phyloP scores from a whole-genome alignment of 2,329 filamentous ascomycete genomes.

The Septoria linicola region DNA sequence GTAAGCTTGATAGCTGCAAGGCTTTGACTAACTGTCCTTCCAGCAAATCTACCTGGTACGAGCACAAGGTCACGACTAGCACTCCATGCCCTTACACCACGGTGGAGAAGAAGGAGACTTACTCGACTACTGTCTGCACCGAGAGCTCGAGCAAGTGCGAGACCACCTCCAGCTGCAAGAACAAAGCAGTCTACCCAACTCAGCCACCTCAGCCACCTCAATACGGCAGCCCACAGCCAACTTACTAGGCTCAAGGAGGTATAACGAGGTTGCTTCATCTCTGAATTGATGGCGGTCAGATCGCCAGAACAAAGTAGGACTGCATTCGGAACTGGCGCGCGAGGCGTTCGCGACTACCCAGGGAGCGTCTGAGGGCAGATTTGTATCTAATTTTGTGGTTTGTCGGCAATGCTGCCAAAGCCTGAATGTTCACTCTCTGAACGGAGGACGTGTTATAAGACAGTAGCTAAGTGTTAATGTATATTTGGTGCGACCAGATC shows the following conservation, averaged over 20 bases:
- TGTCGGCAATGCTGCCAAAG: neutral
- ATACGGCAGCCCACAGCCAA: slow-evolving; percentile 9
- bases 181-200: slow-evolving; percentile 16
- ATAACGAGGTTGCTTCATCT: too few relatives aligned
- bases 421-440: too few relatives aligned
- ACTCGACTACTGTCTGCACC: slow-evolving; percentile 20
- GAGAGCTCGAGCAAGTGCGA: slow-evolving; percentile 19
- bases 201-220: slow-evolving; percentile 4
- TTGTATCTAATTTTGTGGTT: neutral
- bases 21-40: neutral
- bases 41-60: slow-evolving; percentile 10
- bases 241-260: slow-evolving; percentile 2
- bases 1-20: neutral
- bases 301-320: neutral
- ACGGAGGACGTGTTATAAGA: too few relatives aligned
- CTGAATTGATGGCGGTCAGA: too few relatives aligned
- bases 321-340: neutral
- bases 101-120: slow-evolving; percentile 6
- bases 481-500: too few relatives aligned
- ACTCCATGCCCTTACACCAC: slow-evolving; percentile 18
- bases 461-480: too few relatives aligned
- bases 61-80: slow-evolving; percentile 15
- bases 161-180: slow-evolving; percentile 6
- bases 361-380: neutral
- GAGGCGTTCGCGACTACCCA: neutral